Evolutionary conservation across 495 filamentous ascomycete genomes (phyloP).

Genomic region (Talaromyces ruber): DNA sequence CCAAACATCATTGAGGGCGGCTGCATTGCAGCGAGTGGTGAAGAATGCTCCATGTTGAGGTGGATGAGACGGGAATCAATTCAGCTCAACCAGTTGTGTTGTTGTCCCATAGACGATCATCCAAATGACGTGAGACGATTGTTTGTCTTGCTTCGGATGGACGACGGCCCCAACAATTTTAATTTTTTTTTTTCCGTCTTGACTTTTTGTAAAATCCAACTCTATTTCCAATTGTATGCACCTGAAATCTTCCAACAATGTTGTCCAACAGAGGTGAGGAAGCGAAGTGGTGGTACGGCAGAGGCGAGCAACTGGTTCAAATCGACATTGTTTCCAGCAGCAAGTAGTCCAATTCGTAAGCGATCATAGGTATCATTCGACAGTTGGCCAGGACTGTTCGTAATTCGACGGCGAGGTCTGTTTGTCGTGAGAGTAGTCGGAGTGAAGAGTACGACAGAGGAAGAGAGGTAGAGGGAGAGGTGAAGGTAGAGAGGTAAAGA

Average conservation of each 20-base stretch:
- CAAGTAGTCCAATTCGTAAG: neutral
- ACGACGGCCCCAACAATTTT: neutral
- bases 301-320: neutral
- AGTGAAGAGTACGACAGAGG: neutral
- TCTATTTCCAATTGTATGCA: neutral
- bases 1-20: constrained; percentile 56
- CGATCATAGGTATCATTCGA: neutral
- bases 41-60: constrained; percentile 76
- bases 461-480: neutral
- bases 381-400: neutral
- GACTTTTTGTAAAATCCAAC: neutral
- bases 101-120: constrained; percentile 4
- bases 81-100: neutral
- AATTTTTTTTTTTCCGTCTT: neutral
- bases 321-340: neutral
- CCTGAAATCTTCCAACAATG: neutral
- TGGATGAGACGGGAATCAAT: constrained; percentile 1
- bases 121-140: neutral
- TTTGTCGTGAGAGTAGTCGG: neutral
- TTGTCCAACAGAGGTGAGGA: neutral
- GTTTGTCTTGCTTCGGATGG: neutral
- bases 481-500: neutral
- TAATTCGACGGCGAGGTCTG: neutral
- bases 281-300: neutral
- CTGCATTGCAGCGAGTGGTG: constrained; percentile 90